Base-by-base conservation (phyloP, 768 basidiomycete species). In the Tricholoma bakamatsutake region DNA sequence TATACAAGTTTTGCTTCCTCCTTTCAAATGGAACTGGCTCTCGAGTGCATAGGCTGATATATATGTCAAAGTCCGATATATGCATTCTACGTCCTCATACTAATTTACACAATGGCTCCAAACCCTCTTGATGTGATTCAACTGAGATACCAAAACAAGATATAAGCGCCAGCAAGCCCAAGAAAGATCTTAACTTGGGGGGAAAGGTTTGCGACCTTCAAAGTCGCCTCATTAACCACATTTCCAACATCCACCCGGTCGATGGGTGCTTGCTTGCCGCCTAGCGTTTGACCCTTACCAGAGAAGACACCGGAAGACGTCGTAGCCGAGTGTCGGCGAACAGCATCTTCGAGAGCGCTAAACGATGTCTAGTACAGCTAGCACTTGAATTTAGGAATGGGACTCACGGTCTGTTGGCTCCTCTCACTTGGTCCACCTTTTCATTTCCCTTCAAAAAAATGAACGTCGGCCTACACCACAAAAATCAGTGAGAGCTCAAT, bases 261-360 rank as follows among this genome's bases (percentile, higher is more conserved):
- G 17, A 71, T 61, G 7, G 71, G 62, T 15, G 73, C 68, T 27
- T 76, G 61, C 12, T 74, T 67, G 27, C 82, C 82, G 18, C 84
- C 86, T 1, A 93, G 75, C 5, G 85, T 90, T 8, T 85, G 84
- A 21, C 91, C 91, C 64, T 79, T 78, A 3, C 91, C 91, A 21
- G 81, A 66, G 66, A 93, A 93, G 40, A 81, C 74, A 37, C 72
- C 64, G 2, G 73, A 65, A 7, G 77, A 70, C 2, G 71, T 64
- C 31, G 70, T 53, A 9, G 69, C 67, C 13, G 85, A 66, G 64
- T 86, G 82, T 56, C 75, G 80, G 24, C 73, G 72, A 24, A 93
- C 57, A 30, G 83, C 76, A 31, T 71, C 74, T 58, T 90, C 82
- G 17, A 93, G 73, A 10, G 68, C 83, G 12, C 90, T 92, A 52